Conservation (phyloP, 73 alveolate genomes). For the Breviolum minutum region DNA sequence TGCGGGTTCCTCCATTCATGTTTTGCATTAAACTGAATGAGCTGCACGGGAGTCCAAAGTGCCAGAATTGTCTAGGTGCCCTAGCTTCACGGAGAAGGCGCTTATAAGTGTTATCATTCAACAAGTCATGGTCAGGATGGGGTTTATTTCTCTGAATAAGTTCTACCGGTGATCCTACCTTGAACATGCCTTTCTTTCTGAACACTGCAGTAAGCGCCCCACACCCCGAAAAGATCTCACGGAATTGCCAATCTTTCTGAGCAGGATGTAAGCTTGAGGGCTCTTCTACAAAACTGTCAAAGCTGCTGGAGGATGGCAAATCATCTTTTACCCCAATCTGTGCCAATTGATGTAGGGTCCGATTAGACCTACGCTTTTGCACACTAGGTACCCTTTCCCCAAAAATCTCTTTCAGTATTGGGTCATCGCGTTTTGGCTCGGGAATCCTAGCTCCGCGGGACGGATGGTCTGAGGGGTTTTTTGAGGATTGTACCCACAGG, state of each 20-base stretch:
- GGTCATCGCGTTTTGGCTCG: not conserved
- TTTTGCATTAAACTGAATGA: not conserved
- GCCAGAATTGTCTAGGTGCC: not conserved
- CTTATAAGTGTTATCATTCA: not conserved
- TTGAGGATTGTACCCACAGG: not conserved
- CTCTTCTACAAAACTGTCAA: too few relatives aligned
- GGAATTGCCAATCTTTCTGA: not conserved
- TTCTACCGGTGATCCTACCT: not conserved
- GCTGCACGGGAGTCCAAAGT: conserved; percentile 15
- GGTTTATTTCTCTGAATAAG: not conserved
- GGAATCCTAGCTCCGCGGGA: not conserved
- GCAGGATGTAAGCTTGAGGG: too few relatives aligned
- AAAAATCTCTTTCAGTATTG: not conserved
- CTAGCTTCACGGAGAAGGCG: not conserved
- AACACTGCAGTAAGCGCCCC: not conserved
- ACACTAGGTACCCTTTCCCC: not conserved
- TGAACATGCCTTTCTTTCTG: not conserved
- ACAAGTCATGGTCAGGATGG: not conserved
- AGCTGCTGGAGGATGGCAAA: too few relatives aligned
- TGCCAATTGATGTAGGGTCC: not conserved
- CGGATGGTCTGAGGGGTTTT: not conserved
- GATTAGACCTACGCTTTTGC: not conserved
- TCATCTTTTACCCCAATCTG: too few relatives aligned
- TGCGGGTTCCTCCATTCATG: not conserved
- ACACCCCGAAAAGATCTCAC: not conserved